Percentiles rank a stretch among this genome's conserved stretches.
These are phyloP conservation scores for Tetrahymena malaccensis DNA, from an alignment of 73 alveolate species.

Conservation along the genomic window DNA sequence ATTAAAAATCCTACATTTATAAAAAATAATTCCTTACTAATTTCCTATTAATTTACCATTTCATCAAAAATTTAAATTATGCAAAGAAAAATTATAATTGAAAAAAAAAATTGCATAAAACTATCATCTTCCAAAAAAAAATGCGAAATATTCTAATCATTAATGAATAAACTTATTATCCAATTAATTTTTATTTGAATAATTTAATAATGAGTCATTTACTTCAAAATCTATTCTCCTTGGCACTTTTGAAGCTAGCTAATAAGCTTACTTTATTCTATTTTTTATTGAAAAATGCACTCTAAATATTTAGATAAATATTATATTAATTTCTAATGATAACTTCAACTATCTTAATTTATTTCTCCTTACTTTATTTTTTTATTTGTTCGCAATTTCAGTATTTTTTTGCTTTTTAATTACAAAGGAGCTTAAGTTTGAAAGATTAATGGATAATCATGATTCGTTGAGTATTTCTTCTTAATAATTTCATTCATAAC, in stretches of 20 bases:
- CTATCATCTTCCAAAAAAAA: too few relatives aligned
- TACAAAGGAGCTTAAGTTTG: neutral
- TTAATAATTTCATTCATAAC: neutral
- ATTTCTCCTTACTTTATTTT: neutral
- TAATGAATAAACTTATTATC: neutral
- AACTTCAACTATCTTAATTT: neutral
- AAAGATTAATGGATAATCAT: neutral
- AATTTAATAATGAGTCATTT: too few relatives aligned
- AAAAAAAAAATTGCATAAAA: too few relatives aligned
- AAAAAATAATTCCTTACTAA: neutral
- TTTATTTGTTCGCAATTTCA: neutral
- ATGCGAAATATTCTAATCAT: neutral
- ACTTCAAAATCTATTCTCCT: neutral
- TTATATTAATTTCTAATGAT: neutral
- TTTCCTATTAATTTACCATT: neutral
- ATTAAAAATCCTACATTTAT: neutral
- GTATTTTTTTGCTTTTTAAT: neutral
- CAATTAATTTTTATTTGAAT: too few relatives aligned
- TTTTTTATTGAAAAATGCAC: neutral
- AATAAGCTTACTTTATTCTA: neutral
- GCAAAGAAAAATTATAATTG: neutral
- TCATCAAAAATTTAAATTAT: neutral
- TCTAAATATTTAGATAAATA: neutral
- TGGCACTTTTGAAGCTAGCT: neutral
- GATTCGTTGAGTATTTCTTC: neutral